Evolutionary conservation across 768 basidiomycete genomes (phyloP).

Genomic region (Rhodotorula kratochvilovae): DNA sequence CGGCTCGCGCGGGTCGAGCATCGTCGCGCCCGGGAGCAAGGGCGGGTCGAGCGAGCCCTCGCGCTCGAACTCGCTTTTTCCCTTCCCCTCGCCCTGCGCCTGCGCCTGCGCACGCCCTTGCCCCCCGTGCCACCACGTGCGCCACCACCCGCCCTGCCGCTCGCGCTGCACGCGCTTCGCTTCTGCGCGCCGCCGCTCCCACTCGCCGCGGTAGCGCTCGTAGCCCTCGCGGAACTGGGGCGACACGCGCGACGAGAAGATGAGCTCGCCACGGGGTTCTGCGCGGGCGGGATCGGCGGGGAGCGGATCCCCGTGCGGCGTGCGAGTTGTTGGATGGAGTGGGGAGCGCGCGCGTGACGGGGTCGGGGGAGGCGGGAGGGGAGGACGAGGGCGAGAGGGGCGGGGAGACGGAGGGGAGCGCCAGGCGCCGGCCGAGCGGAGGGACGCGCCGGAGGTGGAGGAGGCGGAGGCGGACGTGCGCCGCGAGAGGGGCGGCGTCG

Average conservation of each 20-base stretch:
- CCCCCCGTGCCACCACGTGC: background rate
- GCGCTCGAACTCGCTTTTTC: background rate
- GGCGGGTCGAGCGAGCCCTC: background rate
- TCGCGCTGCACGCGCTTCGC: constrained; percentile 9
- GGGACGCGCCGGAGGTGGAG: background rate
- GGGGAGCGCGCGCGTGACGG: constrained; percentile 49
- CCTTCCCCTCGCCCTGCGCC: background rate
- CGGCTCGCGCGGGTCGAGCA: no score
- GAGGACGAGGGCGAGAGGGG: constrained; percentile 48
- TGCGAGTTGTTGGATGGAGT: background rate
- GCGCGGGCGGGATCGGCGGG: constrained; percentile 78
- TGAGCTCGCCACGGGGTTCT: constrained; percentile 93
- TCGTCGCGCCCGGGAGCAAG: background rate
- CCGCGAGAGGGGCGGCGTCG: constrained; percentile 27
- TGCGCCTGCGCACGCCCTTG: background rate
- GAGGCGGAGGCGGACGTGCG: constrained; percentile 11
- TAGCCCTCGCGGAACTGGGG: constrained; percentile 79
- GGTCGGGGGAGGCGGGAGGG: constrained; percentile 52
- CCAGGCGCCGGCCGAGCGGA: constrained; percentile 9
- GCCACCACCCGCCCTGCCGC: background rate
- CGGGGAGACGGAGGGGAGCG: constrained; percentile 40
- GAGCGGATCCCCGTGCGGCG: constrained; percentile 53
- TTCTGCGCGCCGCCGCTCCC: constrained; percentile 58
- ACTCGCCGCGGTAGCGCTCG: constrained; percentile 81
- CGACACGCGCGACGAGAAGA: constrained; percentile 86